Evolutionary conservation across 805 yeast species (phyloP).

Genomic region (Yarrowia sp.): DNA sequence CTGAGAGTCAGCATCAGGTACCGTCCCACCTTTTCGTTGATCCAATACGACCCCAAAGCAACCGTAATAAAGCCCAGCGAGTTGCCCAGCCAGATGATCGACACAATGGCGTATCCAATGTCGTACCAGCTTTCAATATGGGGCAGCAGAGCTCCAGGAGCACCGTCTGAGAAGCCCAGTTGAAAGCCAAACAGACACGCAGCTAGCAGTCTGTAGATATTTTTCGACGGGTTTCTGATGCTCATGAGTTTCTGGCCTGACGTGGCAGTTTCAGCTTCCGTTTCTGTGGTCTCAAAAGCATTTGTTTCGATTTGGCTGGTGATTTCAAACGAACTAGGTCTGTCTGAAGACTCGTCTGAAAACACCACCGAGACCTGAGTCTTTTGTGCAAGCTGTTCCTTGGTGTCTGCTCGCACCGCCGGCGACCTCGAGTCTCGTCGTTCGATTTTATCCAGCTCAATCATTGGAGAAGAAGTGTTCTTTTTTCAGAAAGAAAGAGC

Average conservation of each 20-base stretch:
- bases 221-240: not conserved
- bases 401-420: not conserved
- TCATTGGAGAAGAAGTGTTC: no score
- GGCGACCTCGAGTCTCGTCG: not conserved
- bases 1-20: not conserved
- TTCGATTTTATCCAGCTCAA: not conserved
- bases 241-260: not conserved
- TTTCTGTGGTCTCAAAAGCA: no score
- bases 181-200: slow-evolving; percentile 11
- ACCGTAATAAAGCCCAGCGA: slow-evolving; percentile 15
- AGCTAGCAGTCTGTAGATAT: not conserved
- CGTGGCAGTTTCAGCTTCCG: not conserved
- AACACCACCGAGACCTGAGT: not conserved
- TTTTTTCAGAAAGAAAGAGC: not conserved
- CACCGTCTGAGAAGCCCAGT: slow-evolving; percentile 6
- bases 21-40: slow-evolving; percentile 5
- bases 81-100: slow-evolving; percentile 18
- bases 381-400: not conserved
- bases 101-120: slow-evolving; percentile 8
- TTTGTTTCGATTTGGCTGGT: not conserved
- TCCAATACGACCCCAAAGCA: slow-evolving; percentile 2
- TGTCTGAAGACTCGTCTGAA: not conserved
- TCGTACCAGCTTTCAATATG: slow-evolving; percentile 15
- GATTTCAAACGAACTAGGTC: not conserved
- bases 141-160: slow-evolving; percentile 17